Conservation (phyloP, 2,329 filamentous ascomycete species). For the Alternaria burnsii region DNA sequence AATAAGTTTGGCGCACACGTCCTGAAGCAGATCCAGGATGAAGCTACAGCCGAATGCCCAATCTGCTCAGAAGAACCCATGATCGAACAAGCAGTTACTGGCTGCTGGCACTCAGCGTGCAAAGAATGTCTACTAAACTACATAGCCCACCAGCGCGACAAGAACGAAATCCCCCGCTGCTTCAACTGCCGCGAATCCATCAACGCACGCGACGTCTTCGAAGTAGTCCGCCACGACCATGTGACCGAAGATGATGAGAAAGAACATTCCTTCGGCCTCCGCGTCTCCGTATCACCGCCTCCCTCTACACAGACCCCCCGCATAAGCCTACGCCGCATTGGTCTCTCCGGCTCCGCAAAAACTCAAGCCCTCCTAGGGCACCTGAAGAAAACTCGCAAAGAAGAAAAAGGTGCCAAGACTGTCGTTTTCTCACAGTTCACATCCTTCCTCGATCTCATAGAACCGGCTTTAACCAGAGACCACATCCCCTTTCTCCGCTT, state of each 20-base stretch:
- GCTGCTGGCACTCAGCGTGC: constrained; percentile 97
- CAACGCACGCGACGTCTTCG: constrained; percentile 85
- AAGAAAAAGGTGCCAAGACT: constrained; percentile 77
- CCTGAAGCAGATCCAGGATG: constrained; percentile 88
- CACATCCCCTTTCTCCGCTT: constrained; percentile 85
- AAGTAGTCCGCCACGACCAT: constrained; percentile 83
- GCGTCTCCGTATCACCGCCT: constrained; percentile 34
- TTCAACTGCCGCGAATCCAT: constrained; percentile 90
- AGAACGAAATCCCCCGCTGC: constrained; percentile 78
- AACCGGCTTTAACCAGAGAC: constrained; percentile 75
- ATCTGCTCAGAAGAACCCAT: constrained; percentile 96
- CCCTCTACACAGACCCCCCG: constrained; percentile 51
- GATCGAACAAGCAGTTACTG: constrained; percentile 91
- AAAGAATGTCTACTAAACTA: constrained; percentile 91
- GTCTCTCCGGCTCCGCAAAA: constrained; percentile 83
- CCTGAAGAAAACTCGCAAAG: constrained; percentile 72
- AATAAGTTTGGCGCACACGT: constrained; percentile 87
- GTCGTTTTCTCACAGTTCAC: constrained; percentile 98
- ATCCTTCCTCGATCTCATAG: constrained; percentile 90
- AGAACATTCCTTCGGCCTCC: constrained; percentile 21
- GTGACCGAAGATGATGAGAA: constrained; percentile 47
- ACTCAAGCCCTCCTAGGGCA: constrained; percentile 80
- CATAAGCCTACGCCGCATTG: constrained; percentile 68
- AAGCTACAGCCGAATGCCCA: constrained; percentile 88
- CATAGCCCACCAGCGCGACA: constrained; percentile 85